Percentiles rank a stretch among this genome's conserved stretches.
Evolutionary conservation across 2,329 filamentous ascomycete genomes (phyloP).

Genomic region (Epichloe coenophiala): DNA sequence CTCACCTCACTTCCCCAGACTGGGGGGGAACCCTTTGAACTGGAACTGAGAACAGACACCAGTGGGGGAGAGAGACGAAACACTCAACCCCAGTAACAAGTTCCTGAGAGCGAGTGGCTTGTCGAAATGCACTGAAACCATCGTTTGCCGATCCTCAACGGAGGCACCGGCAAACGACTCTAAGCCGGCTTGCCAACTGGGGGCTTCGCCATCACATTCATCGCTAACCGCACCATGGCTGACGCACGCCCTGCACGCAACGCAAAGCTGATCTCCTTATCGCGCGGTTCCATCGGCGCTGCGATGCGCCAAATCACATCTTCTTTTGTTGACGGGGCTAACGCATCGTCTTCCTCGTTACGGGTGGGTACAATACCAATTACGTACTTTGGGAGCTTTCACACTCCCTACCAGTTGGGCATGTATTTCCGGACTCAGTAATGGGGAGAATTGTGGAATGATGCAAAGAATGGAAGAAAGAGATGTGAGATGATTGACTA

Average conservation of each 20-base stretch:
- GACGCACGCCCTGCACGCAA: not conserved
- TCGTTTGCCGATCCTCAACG: not conserved
- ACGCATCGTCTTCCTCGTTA: not conserved
- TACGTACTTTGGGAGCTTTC: too few relatives aligned
- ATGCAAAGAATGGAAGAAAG: too few relatives aligned
- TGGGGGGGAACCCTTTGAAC: not conserved
- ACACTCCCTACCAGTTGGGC: too few relatives aligned
- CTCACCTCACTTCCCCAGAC: slow-evolving; percentile 3
- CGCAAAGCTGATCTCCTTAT: not conserved
- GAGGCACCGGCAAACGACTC: not conserved
- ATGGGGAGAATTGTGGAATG: not conserved
- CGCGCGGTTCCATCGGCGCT: slow-evolving; percentile 1
- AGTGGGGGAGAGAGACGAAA: slow-evolving; percentile 2
- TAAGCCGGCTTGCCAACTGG: not conserved
- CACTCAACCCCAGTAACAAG: slow-evolving; percentile 1
- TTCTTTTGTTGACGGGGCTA: not conserved
- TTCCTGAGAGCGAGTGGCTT: not conserved
- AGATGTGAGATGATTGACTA: too few relatives aligned
- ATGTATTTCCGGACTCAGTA: too few relatives aligned
- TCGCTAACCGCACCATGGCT: not conserved
- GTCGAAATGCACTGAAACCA: slow-evolving; percentile 1
- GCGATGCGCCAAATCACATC: not conserved
- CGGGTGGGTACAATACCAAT: not conserved
- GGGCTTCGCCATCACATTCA: not conserved
- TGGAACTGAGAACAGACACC: not conserved